phyloP scores from a whole-genome alignment of 192 early-diverging fungal species.

The Lunasporangiospora selenospora region DNA sequence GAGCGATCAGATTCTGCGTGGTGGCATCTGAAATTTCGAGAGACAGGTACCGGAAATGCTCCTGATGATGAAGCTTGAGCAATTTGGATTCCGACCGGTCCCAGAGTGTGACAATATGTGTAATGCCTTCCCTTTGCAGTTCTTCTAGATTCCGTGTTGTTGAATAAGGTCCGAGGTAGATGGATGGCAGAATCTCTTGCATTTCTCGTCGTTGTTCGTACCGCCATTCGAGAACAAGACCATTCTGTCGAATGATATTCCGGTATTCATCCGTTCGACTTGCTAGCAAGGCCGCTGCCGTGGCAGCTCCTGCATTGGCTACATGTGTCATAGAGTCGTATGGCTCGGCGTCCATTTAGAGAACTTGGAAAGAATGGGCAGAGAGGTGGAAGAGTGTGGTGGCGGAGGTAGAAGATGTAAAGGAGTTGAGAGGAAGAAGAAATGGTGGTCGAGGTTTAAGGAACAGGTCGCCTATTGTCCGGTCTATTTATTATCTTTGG shows the following conservation, averaged over 20 bases:
- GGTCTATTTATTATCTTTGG: too few relatives aligned
- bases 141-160: constrained; percentile 64
- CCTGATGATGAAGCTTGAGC: constrained; percentile 59
- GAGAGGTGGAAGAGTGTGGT: too few relatives aligned
- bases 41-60: constrained; percentile 65
- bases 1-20: constrained; percentile 83
- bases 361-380: too few relatives aligned
- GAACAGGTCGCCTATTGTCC: too few relatives aligned
- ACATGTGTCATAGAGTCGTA: too few relatives aligned
- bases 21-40: constrained; percentile 83
- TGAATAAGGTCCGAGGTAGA: constrained; percentile 84
- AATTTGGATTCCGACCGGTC: constrained; percentile 73
- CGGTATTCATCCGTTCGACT: constrained; percentile 20
- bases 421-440: not conserved
- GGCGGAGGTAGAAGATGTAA: too few relatives aligned
- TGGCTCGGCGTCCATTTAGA: too few relatives aligned
- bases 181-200: constrained; percentile 76
- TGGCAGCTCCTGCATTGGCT: too few relatives aligned
- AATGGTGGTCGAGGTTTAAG: too few relatives aligned
- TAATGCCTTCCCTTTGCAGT: constrained; percentile 64
- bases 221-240: constrained; percentile 52
- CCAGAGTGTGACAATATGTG: constrained; percentile 81
- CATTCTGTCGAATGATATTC: constrained; percentile 32
- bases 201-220: constrained; percentile 85
- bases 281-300: too few relatives aligned